Base-by-base conservation (phyloP, 176 grass and related monocot species). In the Ensete glaucum region DNA sequence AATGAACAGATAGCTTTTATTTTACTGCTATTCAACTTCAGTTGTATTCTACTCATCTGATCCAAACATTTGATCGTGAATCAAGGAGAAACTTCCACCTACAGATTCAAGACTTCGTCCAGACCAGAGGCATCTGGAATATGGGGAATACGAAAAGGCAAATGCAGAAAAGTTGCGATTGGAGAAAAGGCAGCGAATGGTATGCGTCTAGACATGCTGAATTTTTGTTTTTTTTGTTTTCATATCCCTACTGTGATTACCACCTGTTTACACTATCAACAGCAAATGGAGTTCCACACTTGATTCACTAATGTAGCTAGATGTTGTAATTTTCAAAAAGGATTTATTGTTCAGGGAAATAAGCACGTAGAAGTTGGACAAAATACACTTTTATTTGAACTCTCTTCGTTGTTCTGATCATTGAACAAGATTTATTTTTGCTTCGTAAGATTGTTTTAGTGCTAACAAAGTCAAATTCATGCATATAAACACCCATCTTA, bases 31-130 rank as follows among this genome's bases (percentile, higher is more conserved):
- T 43, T 24, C 58, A 53, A 7, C 34, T 51, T 70, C 58, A 6
- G 34, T 54, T 71, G 65, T 71, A n/a, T 70, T 59, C 53, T 69
- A 79, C 53, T 57, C 20, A 17, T 79, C 77, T 71, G 53, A 79
- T 70, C 16, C 53, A 71, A 69, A 79, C 71, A 27, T 69, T 78
- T 79, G 52, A 16, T 79, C 53, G 59, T 54, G 77, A 77, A 69
- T 82, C 53, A 80, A 94, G 90, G 95, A 89, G 69, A 99, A 89
- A 75, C 82, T 99, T 63, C 95, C 95, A 69, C 95, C 90, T 59
- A 99, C 95, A 22, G 90, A 99, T 82, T 99, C 95, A 81, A 85
- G 95, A 57, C 81, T 94, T 52, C 85, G 95, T 71, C 95, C 95
- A 58, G 95, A 99, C 77, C 95, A 99, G 79, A 77, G 88, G 26